Base-by-base conservation (phyloP, 208 protist species). In the Crithidia bombi region DNA sequence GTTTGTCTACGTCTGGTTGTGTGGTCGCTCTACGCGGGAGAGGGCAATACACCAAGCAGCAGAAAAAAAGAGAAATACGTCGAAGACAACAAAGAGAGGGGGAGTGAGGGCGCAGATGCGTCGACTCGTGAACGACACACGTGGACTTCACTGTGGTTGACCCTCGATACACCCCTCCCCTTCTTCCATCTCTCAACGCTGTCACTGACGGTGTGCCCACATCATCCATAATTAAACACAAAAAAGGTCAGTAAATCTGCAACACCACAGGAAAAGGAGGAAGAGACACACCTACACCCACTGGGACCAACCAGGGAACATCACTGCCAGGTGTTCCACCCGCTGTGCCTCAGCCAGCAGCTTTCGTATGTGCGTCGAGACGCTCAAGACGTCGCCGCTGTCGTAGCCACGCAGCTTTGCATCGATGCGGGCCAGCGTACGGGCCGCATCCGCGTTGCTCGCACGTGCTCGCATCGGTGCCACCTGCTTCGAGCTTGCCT, bases 331-430 rank as follows among this genome's bases (percentile, higher is more conserved):
- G 6, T 77, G 58, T 32, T 91, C 86, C 9, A 82, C 80, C 50
- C 73, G 83, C 74, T 95, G 90, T 43, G 90, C 87, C 28, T 75
- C 71, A 51, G 85, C 78, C 28, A 92, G 54, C 36, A 96, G 70
- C 71, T 88, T 86, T 6, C 82, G 76, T 62, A 91, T 85, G 32
- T 94, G 89, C 49, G 84, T 84, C 5, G 81, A 57, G 7, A 89
- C 83, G 35, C 67, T 78, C 5, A 93, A 73, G 25, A 79, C 39
- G 26, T 94, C 89, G n/a, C 86, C 87, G 28, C 74, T 73, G 25
- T 93, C 85, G 69, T 88, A 83, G 41, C 91, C 89, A 15, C 70
- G 58, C 52, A 99, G 83, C 76, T 98, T 98, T 43, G 93, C 85
- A 0, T 81, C 76, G 17, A 98, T 86, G 28, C 86, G 77, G 0